Evolutionary conservation across 768 basidiomycete species (phyloP).

Genomic region (Lactifluus volemus): DNA sequence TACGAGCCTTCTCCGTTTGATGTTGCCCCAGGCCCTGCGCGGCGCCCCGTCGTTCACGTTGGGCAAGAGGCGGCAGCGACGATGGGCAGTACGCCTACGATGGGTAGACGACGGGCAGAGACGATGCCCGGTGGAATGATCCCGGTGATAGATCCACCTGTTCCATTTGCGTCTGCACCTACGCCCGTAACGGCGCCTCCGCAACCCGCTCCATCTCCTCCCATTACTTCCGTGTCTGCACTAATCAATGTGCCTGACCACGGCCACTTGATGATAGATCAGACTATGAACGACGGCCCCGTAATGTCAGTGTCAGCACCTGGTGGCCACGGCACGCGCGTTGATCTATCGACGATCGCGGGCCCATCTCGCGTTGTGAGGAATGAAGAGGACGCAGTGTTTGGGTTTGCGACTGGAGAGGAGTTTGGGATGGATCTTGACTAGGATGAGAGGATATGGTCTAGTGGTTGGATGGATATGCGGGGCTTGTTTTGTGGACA

Average conservation of each 20-base stretch:
- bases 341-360: slow-evolving; percentile 22
- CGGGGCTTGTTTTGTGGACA: neutral
- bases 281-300: neutral
- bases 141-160: slow-evolving; percentile 15
- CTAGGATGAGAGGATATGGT: neutral
- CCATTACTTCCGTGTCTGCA: neutral
- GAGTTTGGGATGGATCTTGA: slow-evolving; percentile 19
- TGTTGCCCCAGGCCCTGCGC: neutral
- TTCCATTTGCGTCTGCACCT: neutral
- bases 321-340: neutral
- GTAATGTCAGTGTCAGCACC: neutral
- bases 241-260: slow-evolving; percentile 3
- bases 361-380: slow-evolving; percentile 16
- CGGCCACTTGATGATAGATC: slow-evolving; percentile 7
- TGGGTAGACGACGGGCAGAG: slow-evolving; percentile 19
- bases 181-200: neutral
- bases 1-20: slow-evolving; percentile 20
- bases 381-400: slow-evolving; percentile 13
- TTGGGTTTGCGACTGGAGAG: slow-evolving; percentile 15
- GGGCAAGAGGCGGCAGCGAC: slow-evolving; percentile 13
- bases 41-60: slow-evolving; percentile 14
- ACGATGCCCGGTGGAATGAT: slow-evolving; percentile 21
- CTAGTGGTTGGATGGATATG: neutral
- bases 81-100: neutral
- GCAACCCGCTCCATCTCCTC: neutral